These are phyloP conservation scores for Ormosia emarginata DNA, from an alignment of 306 rosid genomes.

Conservation along the genomic window DNA sequence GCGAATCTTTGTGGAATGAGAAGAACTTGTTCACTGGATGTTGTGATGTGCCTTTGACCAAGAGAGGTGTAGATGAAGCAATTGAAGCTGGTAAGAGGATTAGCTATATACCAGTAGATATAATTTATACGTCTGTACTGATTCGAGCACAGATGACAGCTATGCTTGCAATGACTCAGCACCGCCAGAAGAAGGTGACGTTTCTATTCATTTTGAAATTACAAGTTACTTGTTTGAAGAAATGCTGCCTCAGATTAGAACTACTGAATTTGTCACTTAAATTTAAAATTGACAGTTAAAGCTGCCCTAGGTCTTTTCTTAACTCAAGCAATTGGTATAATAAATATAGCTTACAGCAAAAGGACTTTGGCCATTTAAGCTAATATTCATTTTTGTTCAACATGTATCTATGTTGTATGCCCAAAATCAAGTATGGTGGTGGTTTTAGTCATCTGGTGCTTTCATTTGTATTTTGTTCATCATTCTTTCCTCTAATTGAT, in stretches of 20 bases:
- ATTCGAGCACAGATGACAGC: slow-evolving; percentile 98
- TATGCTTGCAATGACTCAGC: slow-evolving; percentile 97
- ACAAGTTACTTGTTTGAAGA: background rate
- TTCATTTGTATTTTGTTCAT: background rate
- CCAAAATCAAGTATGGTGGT: background rate
- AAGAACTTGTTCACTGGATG: slow-evolving; percentile 96
- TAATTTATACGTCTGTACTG: slow-evolving; percentile 72
- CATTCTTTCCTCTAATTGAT: background rate
- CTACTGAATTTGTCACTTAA: background rate
- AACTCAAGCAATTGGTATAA: background rate
- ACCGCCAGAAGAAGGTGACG: slow-evolving; percentile 68
- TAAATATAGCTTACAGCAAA: background rate
- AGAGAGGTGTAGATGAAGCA: slow-evolving; percentile 91
- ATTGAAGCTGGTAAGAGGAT: slow-evolving; percentile 96
- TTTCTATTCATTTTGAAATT: background rate
- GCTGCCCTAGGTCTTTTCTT: background rate
- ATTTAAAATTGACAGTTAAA: background rate
- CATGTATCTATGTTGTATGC: background rate
- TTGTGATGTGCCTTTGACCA: slow-evolving; percentile 91
- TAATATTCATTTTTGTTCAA: background rate
- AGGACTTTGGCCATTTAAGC: background rate
- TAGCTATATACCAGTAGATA: slow-evolving; percentile 80
- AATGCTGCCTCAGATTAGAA: background rate
- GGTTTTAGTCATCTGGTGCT: background rate
- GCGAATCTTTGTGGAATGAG: slow-evolving; percentile 93